phyloP scores from a whole-genome alignment of 257 asterid species.

The Penstemon eatonii region DNA sequence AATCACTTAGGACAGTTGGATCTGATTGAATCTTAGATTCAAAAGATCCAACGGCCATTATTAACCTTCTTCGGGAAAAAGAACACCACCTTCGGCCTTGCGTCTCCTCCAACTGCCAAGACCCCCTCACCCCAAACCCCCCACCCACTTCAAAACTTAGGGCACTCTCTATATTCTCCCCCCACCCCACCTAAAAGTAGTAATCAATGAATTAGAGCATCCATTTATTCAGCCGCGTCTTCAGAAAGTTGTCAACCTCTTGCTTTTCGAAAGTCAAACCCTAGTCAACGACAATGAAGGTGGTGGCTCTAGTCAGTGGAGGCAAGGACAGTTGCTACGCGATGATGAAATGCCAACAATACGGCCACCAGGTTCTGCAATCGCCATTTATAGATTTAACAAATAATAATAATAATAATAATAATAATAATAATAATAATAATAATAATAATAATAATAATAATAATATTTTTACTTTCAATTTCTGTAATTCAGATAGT shows the following conservation, averaged over 20 bases:
- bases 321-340: slow-evolving; percentile 97
- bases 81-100: too few species aligned
- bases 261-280: slow-evolving; percentile 27
- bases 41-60: background rate
- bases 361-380: slow-evolving; percentile 74
- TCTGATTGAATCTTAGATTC: background rate
- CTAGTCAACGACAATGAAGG: slow-evolving; percentile 60
- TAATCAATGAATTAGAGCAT: too few species aligned
- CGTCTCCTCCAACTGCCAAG: too few species aligned
- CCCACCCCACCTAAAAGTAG: background rate
- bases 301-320: slow-evolving; percentile 93
- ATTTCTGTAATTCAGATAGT: slow-evolving; percentile 56
- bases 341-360: slow-evolving; percentile 88
- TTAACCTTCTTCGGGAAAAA: background rate
- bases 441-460: background rate
- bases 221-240: background rate
- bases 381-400: background rate
- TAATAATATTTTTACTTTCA: background rate
- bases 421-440: background rate
- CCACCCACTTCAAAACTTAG: too few species aligned
- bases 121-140: too few species aligned
- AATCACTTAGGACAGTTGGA: background rate
- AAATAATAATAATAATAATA: background rate
- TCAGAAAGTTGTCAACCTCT: slow-evolving; percentile 2
- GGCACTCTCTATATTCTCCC: too few species aligned